Conservation (phyloP, 208 protist species). For the Tritrichomonas musculus region DNA sequence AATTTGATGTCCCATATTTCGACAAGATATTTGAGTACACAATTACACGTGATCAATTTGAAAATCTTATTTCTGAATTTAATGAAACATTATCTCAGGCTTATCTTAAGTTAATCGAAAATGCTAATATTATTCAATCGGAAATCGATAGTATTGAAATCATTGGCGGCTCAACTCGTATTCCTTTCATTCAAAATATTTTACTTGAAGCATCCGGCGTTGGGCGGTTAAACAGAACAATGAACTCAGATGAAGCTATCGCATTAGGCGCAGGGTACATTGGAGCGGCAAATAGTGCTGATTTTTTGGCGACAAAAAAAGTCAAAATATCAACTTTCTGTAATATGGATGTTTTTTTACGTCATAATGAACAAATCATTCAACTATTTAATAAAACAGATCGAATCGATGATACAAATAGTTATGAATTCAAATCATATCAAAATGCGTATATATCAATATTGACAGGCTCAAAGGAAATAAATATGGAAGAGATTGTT, state of each 20-base stretch:
- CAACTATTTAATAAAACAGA: background rate
- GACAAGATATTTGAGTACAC: too few relatives aligned
- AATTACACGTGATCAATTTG: background rate
- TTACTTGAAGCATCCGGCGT: background rate
- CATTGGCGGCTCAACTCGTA: background rate
- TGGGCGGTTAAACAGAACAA: background rate
- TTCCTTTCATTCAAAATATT: background rate
- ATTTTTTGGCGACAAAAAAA: background rate
- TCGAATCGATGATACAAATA: background rate
- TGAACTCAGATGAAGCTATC: constrained; percentile 14
- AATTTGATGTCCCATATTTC: background rate
- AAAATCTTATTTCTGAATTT: background rate
- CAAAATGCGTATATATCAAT: background rate
- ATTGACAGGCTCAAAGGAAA: background rate
- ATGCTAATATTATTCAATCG: background rate
- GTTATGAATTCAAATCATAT: background rate
- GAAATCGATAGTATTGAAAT: background rate
- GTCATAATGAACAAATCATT: background rate
- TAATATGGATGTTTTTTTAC: background rate
- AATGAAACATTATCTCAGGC: background rate
- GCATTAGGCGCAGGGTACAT: background rate
- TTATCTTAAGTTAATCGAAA: background rate
- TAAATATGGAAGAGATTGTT: background rate
- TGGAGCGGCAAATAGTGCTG: background rate
- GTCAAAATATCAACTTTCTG: background rate